Evolutionary conservation across 1,284 basidiomycete genomes (phyloP).

Genomic region (Pseudomicrostroma phylloplanum): DNA sequence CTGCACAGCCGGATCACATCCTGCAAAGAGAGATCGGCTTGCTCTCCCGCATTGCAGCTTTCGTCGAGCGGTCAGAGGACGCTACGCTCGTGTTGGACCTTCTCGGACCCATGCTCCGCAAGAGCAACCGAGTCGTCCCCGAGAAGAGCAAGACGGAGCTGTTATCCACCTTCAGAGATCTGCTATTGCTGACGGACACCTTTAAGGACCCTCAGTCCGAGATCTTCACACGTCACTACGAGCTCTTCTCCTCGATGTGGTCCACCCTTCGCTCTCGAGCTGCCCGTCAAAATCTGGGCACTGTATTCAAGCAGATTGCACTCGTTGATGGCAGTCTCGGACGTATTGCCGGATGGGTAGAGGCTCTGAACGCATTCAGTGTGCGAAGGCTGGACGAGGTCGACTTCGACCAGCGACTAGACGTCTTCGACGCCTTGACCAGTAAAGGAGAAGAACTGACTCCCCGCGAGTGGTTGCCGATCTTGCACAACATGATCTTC

Average conservation of each 20-base stretch:
- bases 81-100: slow-evolving; percentile 69
- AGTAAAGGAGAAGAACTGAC: slow-evolving; percentile 57
- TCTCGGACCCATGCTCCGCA: slow-evolving; percentile 74
- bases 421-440: slow-evolving; percentile 71
- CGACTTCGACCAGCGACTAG: slow-evolving; percentile 80
- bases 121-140: slow-evolving; percentile 67
- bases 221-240: slow-evolving; percentile 28
- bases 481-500: slow-evolving; percentile 77
- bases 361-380: slow-evolving; percentile 75
- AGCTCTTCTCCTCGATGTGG: slow-evolving; percentile 39
- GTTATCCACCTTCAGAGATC: slow-evolving; percentile 66
- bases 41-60: slow-evolving; percentile 71
- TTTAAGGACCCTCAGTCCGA: slow-evolving; percentile 51
- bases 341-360: slow-evolving; percentile 29
- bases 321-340: slow-evolving; percentile 25
- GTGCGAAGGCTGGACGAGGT: slow-evolving; percentile 77
- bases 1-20: slow-evolving; percentile 58
- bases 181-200: slow-evolving; percentile 69
- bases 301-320: slow-evolving; percentile 38
- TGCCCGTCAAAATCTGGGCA: slow-evolving; percentile 31
- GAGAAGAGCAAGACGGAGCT: slow-evolving; percentile 84
- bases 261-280: slow-evolving; percentile 28
- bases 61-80: slow-evolving; percentile 66
- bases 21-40: slow-evolving; percentile 76
- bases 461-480: slow-evolving; percentile 68